Percentiles rank a stretch among this genome's conserved stretches.
Evolutionary conservation across 2,329 filamentous ascomycete species (phyloP).

Genomic region (Xylaria sp.): DNA sequence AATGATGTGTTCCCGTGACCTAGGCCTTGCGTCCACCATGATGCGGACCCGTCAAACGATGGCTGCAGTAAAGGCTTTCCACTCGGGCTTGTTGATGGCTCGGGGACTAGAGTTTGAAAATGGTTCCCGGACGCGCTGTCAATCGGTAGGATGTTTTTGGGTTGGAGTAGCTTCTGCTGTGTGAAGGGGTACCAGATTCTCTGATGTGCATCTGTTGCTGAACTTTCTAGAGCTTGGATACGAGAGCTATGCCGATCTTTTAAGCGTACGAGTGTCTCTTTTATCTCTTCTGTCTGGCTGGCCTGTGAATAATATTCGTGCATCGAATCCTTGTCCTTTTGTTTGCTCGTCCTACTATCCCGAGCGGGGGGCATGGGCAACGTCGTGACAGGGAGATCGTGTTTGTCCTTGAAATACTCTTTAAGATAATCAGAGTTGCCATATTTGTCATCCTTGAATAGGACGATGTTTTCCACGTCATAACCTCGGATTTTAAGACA

Average conservation of each 20-base stretch:
- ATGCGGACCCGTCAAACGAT: slow-evolving; percentile 83
- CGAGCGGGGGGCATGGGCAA: slow-evolving; percentile 65
- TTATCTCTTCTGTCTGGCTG: slow-evolving; percentile 47
- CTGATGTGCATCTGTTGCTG: slow-evolving; percentile 65
- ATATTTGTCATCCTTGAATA: slow-evolving; percentile 71
- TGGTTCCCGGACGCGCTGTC: slow-evolving; percentile 81
- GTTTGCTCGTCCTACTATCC: slow-evolving; percentile 6
- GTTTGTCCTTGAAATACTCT: slow-evolving; percentile 68
- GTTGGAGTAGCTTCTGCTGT: slow-evolving; percentile 70
- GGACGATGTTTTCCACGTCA: slow-evolving; percentile 71
- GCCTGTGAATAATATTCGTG: slow-evolving; percentile 67
- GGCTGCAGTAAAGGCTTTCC: slow-evolving; percentile 57
- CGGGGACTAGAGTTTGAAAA: slow-evolving; percentile 64
- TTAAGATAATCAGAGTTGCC: slow-evolving; percentile 69
- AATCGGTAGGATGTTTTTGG: slow-evolving; percentile 72
- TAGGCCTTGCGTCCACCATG: slow-evolving; percentile 90
- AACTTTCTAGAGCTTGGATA: slow-evolving; percentile 66
- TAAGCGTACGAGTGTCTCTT: slow-evolving; percentile 57
- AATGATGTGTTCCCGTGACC: slow-evolving; percentile 78
- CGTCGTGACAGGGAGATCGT: slow-evolving; percentile 61
- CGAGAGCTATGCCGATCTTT: slow-evolving; percentile 59
- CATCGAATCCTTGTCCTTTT: slow-evolving; percentile 53
- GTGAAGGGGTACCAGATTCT: slow-evolving; percentile 89
- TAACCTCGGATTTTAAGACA: slow-evolving; percentile 79
- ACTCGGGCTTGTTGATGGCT: background rate